phyloP scores from a whole-genome alignment of 352 stramenopile genomes.

The Globisporangium parvum region DNA sequence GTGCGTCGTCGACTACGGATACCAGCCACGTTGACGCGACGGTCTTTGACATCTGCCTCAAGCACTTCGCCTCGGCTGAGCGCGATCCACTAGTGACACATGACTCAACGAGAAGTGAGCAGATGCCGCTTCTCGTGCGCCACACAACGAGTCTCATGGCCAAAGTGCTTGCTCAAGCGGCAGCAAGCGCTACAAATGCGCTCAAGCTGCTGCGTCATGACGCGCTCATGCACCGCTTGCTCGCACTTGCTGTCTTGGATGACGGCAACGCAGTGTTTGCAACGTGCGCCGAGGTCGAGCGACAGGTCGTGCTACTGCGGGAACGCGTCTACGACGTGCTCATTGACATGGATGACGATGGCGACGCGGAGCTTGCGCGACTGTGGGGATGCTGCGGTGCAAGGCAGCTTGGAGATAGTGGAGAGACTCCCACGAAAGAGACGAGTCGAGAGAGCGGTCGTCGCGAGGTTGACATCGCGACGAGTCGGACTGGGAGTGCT shows the following conservation, averaged over 20 bases:
- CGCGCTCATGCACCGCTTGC: slow-evolving; percentile 1
- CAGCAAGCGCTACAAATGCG: neutral
- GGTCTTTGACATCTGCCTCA: neutral
- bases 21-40: neutral
- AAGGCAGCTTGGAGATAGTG: too few species aligned
- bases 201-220: neutral
- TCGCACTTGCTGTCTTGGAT: slow-evolving; percentile 9
- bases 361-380: slow-evolving; percentile 18
- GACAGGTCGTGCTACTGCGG: slow-evolving; percentile 30
- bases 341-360: slow-evolving; percentile 27
- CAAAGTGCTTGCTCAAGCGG: slow-evolving; percentile 8
- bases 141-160: slow-evolving; percentile 3
- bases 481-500: too few species aligned
- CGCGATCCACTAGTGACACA: neutral
- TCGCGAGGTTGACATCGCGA: too few species aligned
- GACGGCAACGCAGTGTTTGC: slow-evolving; percentile 23
- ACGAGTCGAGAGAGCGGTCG: neutral
- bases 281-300: slow-evolving; percentile 31
- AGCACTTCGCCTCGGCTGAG: neutral
- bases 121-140: neutral
- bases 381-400: neutral
- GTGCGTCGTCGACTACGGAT: neutral
- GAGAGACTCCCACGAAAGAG: neutral
- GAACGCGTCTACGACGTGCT: slow-evolving; percentile 41
- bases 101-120: neutral